Base-by-base conservation (phyloP, 345 rosid genomes). In the Aethionema arabicum region DNA sequence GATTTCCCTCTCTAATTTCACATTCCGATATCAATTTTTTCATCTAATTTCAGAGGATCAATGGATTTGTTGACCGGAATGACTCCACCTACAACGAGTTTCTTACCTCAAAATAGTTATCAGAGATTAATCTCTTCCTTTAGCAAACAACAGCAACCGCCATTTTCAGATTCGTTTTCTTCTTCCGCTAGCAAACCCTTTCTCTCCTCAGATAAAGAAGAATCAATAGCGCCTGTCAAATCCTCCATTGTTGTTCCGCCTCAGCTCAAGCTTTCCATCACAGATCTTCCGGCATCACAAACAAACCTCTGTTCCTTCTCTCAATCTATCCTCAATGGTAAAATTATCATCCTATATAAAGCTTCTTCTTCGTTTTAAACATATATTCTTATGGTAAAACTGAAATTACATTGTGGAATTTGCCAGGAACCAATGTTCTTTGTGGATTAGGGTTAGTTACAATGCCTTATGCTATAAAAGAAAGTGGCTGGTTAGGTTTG, bases 401-500 rank as follows among this genome's bases (percentile, higher is more conserved):
- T 21, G 27, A 21, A 21, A 21, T 21, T 21, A 21, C 27, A 21
- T 21, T 21, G 27, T 21, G 27, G 27, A 21, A 21, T 21, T 41
- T 8, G 68, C 64, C 51, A 90, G 95, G 95, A 69, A 84, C 79
- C 67, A 87, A 91, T 80, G 83, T 83, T 42, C 56, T 88, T 1
- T 82, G 84, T 53, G 96, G 96, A 32, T 54, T 89, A 30, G 92
- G 92, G 64, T 72, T 87, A 21, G 74, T 85, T 38, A 76, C 98
- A 43, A 78, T 81, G 68, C 93, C 96, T 32, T 86, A 81, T 51
- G 87, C 91, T 2, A 61, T 89, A 47, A 80, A 73, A 70, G 86
- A 86, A 80, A 87, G 91, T 76, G 98, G 98, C 50, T 87, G 86
- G 93, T 63, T 76, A n/a, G 84, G 96, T 68, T 75, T 89, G 33